Conservation (phyloP, 1,284 basidiomycete genomes). For the Sutorius eximius region DNA sequence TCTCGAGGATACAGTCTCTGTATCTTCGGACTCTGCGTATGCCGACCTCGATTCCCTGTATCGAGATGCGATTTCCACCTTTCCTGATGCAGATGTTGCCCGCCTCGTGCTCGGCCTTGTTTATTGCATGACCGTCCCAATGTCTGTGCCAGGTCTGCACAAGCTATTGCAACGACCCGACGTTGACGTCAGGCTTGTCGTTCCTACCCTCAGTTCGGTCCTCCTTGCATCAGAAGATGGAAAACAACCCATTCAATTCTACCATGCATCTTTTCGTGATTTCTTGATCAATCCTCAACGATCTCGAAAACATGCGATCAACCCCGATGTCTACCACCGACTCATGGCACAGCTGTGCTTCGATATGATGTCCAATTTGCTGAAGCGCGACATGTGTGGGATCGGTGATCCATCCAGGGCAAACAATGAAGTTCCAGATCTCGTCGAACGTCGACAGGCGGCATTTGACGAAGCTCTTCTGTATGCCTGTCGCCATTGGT, state of each 20-base stretch:
- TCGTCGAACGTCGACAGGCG: conserved; percentile 11
- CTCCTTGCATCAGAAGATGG: conserved; percentile 12
- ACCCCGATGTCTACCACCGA: conserved; percentile 16
- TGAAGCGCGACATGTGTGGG: conserved; percentile 21
- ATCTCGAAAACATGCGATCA: conserved; percentile 9
- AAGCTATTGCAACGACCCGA: conserved; percentile 1
- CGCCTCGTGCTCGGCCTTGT: conserved; percentile 23
- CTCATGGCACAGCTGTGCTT: conserved; percentile 19
- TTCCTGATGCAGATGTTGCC: conserved; percentile 14
- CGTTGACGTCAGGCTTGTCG: conserved; percentile 14
- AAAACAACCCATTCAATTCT: conserved; percentile 20
- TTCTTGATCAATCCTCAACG: conserved; percentile 13
- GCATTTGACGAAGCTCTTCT: conserved; percentile 19
- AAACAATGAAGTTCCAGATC: conserved; percentile 24
- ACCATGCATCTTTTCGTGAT: conserved; percentile 26
- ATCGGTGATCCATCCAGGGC: conserved; percentile 20
- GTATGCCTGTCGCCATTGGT: conserved; percentile 28
- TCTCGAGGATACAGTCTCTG: conserved; percentile 6
- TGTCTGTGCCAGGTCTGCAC: conserved; percentile 8
- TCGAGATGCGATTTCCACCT: conserved; percentile 22
- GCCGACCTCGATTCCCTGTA: conserved; percentile 24
- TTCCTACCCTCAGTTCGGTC: conserved; percentile 17
- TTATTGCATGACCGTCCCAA: conserved; percentile 16
- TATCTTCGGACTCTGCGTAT: conserved; percentile 14
- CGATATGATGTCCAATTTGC: conserved; percentile 5